Percentiles rank a stretch among this genome's conserved stretches.
These are phyloP conservation scores for Metschnikowia picachoensis DNA, from an alignment of 805 yeast species.

Conservation along the genomic window DNA sequence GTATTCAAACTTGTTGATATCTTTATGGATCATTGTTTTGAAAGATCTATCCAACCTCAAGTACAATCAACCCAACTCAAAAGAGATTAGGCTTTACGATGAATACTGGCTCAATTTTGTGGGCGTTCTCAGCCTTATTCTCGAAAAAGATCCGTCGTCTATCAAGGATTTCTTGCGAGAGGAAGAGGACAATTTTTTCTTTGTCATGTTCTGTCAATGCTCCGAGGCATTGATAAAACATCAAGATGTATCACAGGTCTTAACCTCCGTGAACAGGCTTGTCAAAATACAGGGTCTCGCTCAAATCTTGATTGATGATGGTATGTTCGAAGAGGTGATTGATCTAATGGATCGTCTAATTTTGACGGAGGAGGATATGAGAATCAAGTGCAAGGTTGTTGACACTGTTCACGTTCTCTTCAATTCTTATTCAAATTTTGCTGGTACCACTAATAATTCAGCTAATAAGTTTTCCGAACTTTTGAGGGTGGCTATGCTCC, in stretches of 20 bases:
- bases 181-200: conserved; percentile 64
- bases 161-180: conserved; percentile 49
- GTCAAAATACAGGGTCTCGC: conserved; percentile 56
- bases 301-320: conserved; percentile 58
- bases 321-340: conserved; percentile 68
- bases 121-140: conserved; percentile 65
- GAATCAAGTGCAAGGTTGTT: conserved; percentile 52
- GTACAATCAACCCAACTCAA: conserved; percentile 42
- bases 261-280: conserved; percentile 46
- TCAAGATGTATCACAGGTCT: conserved; percentile 46
- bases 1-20: conserved; percentile 57
- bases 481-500: conserved; percentile 62
- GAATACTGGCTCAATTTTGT: conserved; percentile 74
- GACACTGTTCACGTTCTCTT: conserved; percentile 32
- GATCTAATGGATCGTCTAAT: conserved; percentile 73
- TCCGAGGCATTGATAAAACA: conserved; percentile 61
- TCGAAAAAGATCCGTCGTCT: conserved; percentile 46
- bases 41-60: conserved; percentile 70
- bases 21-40: conserved; percentile 75
- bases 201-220: conserved; percentile 80
- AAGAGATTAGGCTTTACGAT: conserved; percentile 48
- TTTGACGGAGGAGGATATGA: conserved; percentile 55
- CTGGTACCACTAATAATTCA: background rate
- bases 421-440: conserved; percentile 10
- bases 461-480: conserved; percentile 54